Evolutionary conservation across 2,329 filamentous ascomycete species (phyloP).

Genomic region (Chaetomiaceae sp.): DNA sequence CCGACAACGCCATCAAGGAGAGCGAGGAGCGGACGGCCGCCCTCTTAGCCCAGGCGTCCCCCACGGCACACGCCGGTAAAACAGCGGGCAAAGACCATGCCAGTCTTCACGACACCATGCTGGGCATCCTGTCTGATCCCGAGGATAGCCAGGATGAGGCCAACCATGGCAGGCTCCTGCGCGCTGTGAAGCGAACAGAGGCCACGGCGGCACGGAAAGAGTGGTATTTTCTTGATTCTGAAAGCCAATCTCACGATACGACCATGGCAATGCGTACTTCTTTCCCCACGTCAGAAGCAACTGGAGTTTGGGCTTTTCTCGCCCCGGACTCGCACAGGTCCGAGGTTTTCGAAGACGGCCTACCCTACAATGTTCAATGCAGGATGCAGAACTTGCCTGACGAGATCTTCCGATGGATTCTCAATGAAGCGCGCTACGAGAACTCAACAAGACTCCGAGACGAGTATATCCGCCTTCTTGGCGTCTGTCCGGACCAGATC

Average conservation of each 20-base stretch:
- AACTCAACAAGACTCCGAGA: slow-evolving; percentile 49
- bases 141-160: slow-evolving; percentile 41
- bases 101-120: slow-evolving; percentile 27
- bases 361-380: slow-evolving; percentile 51
- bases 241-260: not conserved
- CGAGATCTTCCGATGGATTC: slow-evolving; percentile 61
- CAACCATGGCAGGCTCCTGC: slow-evolving; percentile 36
- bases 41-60: slow-evolving; percentile 28
- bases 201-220: slow-evolving; percentile 33
- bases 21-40: slow-evolving; percentile 44
- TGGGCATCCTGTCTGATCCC: slow-evolving; percentile 31
- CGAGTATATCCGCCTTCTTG: slow-evolving; percentile 56
- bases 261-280: slow-evolving; percentile 26
- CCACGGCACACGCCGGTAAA: slow-evolving; percentile 14
- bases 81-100: slow-evolving; percentile 5
- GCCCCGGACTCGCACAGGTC: slow-evolving; percentile 46
- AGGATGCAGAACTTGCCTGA: slow-evolving; percentile 50
- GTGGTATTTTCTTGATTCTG: slow-evolving; percentile 48
- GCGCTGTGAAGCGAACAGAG: slow-evolving; percentile 48
- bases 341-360: slow-evolving; percentile 57
- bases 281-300: slow-evolving; percentile 37
- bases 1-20: slow-evolving; percentile 55
- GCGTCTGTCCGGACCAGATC: slow-evolving; percentile 41
- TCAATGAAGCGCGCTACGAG: slow-evolving; percentile 55
- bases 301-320: slow-evolving; percentile 45